Base-by-base conservation (phyloP, 768 basidiomycete genomes). In the Auricularia sp. region DNA sequence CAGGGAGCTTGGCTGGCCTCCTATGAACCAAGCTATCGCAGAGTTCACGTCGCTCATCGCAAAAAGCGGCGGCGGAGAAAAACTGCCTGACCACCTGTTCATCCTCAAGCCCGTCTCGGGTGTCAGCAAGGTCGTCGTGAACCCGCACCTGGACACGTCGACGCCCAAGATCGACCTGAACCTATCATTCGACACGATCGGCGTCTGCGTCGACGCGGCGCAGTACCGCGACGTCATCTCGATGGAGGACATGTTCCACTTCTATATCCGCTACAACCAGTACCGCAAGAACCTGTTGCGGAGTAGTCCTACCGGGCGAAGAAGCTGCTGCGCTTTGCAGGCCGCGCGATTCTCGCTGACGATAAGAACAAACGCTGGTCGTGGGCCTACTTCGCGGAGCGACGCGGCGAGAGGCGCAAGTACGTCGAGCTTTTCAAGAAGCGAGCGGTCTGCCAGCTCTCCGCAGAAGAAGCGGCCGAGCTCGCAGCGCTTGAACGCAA, bases 91-190 rank as follows among this genome's bases (percentile, higher is more conserved):
- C 24, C 97, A 99, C 73, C 97, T 98, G 73, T 98, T 92, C 74
- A 89, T 98, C 64, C 81, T 99, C 29, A 94, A 90, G 73, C 97
- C 97, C n/a, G 95, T 99, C n/a, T 92, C 94, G 0, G 96, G 95
- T 47, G 88, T 97, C 79, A 96, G 95, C 47, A 83, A 93, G 90
- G 80, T 94, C 68, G 81, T 87, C 66, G 83, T 99, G 76, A 94
- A 95, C 71, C 87, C 92, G 68, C 86, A 83, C 71, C 78, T 86
- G 65, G 84, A 89, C 70, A 81, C 81, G 59, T 80, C 85, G 65
- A 90, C 83, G 3, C 94, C 97, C 36, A 87, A 88, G 44, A 91
- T 92, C 67, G 94, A 98, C 70, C 84, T 92, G 2, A 87, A 91
- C 69, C 80, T 98, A 39, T 77, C 88, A 18, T 98, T 98, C 73